Conservation (phyloP, 2,329 filamentous ascomycete species). For the Cladosporium sp. region DNA sequence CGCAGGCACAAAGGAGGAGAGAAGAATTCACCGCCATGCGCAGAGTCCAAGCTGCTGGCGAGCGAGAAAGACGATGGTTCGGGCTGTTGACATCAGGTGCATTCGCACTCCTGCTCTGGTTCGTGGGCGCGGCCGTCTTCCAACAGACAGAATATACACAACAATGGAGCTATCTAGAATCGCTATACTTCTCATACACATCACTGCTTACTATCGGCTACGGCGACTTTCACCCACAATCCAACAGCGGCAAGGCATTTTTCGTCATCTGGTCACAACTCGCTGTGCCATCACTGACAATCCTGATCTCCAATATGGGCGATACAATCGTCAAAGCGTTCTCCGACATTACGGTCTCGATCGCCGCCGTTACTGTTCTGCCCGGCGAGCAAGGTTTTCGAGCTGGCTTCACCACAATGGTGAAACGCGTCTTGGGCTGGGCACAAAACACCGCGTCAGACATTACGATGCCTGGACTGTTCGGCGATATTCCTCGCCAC, state of each 20-base stretch:
- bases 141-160: conserved; percentile 27
- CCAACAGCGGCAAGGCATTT: conserved; percentile 56
- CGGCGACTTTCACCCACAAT: conserved; percentile 51
- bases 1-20: conserved; percentile 44
- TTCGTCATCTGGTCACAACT: conserved; percentile 61
- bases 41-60: conserved; percentile 46
- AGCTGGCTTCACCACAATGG: conserved; percentile 35
- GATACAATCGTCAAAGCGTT: conserved; percentile 58
- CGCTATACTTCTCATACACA: conserved; percentile 57
- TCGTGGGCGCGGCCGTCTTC: conserved; percentile 55
- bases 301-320: conserved; percentile 57
- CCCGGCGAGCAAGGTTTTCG: conserved; percentile 51
- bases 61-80: conserved; percentile 46
- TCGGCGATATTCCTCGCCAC: conserved; percentile 5
- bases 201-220: conserved; percentile 59
- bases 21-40: conserved; percentile 55
- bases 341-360: conserved; percentile 57
- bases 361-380: conserved; percentile 57
- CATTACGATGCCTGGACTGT: conserved; percentile 13
- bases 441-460: neutral
- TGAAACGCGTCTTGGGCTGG: neutral
- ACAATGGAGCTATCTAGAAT: conserved; percentile 56
- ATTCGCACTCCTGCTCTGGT: conserved; percentile 48
- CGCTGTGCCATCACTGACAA: conserved; percentile 57
- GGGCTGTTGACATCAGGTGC: conserved; percentile 41